Conservation (phyloP, 176 grass and related monocot species). For the Phyllostachys edulis region DNA sequence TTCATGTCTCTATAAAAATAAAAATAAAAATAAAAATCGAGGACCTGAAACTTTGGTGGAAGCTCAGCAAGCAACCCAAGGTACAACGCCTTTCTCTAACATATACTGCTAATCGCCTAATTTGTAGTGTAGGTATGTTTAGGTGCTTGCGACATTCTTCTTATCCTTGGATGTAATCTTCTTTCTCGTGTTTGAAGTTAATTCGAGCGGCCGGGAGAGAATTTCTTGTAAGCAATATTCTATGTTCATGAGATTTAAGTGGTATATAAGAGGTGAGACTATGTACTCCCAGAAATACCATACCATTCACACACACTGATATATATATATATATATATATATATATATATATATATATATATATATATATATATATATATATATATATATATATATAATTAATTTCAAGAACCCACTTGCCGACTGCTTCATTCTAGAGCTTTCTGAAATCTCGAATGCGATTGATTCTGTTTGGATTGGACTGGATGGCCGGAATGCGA, state of each 20-base stretch:
- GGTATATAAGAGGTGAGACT: too few relatives aligned
- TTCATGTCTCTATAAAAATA: too few relatives aligned
- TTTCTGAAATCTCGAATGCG: neutral
- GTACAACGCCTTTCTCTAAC: neutral
- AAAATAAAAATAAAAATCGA: neutral
- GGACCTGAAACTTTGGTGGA: neutral
- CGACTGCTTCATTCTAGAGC: neutral
- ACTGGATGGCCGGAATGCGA: neutral
- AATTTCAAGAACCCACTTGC: neutral
- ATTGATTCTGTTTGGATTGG: neutral
- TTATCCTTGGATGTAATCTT: neutral
- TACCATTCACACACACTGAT: too few relatives aligned
- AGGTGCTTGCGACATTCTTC: neutral
- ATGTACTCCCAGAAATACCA: too few relatives aligned
- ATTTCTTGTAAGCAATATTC: neutral
- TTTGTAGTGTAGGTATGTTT: neutral
- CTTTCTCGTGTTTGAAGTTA: neutral
- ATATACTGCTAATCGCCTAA: neutral
- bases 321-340: too few relatives aligned
- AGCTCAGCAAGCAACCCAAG: neutral
- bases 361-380: too few relatives aligned
- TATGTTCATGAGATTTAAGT: too few relatives aligned
- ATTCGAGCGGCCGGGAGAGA: neutral
- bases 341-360: too few relatives aligned
- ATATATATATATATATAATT: too few relatives aligned